A percentile compares a stretch with the other conserved stretches of the same genome.
Conservation (phyloP, 2,329 filamentous ascomycete species). For the Arthroderma sp. region DNA sequence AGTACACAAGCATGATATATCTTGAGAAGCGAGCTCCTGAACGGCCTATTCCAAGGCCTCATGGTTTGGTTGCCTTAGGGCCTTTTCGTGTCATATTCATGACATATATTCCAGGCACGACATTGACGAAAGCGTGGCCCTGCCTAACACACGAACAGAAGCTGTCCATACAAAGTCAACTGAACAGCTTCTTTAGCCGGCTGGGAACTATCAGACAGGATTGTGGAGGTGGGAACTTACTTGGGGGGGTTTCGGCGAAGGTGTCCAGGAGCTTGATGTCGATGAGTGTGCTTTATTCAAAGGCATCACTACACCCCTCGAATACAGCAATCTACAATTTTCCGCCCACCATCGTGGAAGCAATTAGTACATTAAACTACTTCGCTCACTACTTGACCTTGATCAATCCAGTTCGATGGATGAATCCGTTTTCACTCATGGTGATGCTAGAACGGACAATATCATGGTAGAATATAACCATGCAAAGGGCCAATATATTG, state of each 20-base stretch:
- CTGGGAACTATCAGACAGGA: constrained; percentile 13
- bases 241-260: constrained; percentile 18
- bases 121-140: constrained; percentile 15
- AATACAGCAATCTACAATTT: constrained; percentile 15
- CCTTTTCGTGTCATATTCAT: constrained; percentile 18
- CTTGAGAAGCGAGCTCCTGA: constrained; percentile 14
- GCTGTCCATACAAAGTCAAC: constrained; percentile 7
- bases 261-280: constrained; percentile 15
- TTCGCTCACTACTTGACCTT: constrained; percentile 14
- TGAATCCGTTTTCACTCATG: constrained; percentile 9
- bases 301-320: constrained; percentile 12
- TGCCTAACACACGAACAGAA: constrained; percentile 13
- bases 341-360: constrained; percentile 13
- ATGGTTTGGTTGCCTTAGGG: constrained; percentile 16
- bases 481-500: constrained; percentile 5
- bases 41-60: constrained; percentile 17
- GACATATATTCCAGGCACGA: constrained; percentile 16
- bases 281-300: constrained; percentile 13
- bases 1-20: constrained; percentile 18
- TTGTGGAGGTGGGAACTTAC: constrained; percentile 3
- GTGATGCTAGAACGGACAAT: constrained; percentile 6
- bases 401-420: constrained; percentile 2
- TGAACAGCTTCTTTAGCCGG: constrained; percentile 11
- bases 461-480: constrained; percentile 6
- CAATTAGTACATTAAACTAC: constrained; percentile 13